Base-by-base conservation (phyloP, 2,329 filamentous ascomycete genomes). In the Pseudogymnoascus sp. region DNA sequence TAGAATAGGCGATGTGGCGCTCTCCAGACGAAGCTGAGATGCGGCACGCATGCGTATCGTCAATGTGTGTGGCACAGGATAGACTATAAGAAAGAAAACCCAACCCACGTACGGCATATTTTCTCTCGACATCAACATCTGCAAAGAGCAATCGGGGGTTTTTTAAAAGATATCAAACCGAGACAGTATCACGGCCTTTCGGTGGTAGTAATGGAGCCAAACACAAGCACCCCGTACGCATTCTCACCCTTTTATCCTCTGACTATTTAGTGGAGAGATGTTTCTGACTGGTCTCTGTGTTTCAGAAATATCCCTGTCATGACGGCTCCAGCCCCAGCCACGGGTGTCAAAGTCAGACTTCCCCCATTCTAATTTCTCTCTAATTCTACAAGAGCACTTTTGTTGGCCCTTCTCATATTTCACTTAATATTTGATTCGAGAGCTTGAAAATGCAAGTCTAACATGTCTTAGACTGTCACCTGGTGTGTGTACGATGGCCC, bases 401-500 rank as follows among this genome's bases (percentile, higher is more conserved):
- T 47, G 22, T 47, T 25, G 12, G 41, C 12, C 22, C 22, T 28
- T 12, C 22, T 25, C 22, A 25, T 4, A 25, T 25, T 25, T 25
- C 22, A 25, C 22, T 4, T 25, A 25, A 25, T 20, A 47, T 47
- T 20, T n/a, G 12, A 47, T 12, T 28, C 28, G 41, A 47, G 12
- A 14, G n/a, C 22, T 14, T 5, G 18, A 3, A 3, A 9, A 25
- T 12, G 14, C 8, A 30, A 18, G 9, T 50, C 43, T 50, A 30
- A 50, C 22, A 28, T 30, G 8, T 50, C 6, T 47, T 30, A 30
- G 43, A 22, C 5, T 25, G 43, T 50, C 14, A 30, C 14, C 14
- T 50, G 43, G 43, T 50, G 43, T 22, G 43, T 50, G 22, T 50
- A 50, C 25, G 43, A 50, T 14, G 43, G 43, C 43, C 43, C 43